Evolutionary conservation across 345 rosid genomes (phyloP).

Genomic region (Brassica cretica): DNA sequence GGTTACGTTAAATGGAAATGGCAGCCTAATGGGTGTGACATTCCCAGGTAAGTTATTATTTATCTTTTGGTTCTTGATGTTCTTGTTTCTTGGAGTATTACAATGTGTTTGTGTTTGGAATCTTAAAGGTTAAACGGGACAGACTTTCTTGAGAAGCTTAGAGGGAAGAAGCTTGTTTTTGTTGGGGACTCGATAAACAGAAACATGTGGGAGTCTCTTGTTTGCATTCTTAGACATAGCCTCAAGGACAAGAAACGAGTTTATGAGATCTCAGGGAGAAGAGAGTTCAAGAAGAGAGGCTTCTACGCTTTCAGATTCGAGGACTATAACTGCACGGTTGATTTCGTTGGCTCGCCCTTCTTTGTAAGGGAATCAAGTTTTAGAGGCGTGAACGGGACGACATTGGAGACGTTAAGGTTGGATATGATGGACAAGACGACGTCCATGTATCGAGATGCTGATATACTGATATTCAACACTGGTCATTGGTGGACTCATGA

Average conservation of each 20-base stretch:
- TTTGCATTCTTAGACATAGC: conserved; percentile 74
- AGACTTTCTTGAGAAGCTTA: conserved; percentile 72
- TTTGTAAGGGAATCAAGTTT: conserved; percentile 79
- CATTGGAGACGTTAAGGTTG: conserved; percentile 70
- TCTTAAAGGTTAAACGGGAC: conserved; percentile 64
- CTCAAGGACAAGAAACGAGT: conserved; percentile 65
- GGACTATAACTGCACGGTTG: conserved; percentile 86
- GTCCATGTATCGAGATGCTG: conserved; percentile 72
- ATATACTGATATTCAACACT: conserved; percentile 75
- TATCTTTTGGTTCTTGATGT: background rate
- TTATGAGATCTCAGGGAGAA: conserved; percentile 71
- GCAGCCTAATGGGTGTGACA: conserved; percentile 75
- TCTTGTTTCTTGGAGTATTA: conserved; percentile 9
- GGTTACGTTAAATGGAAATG: conserved; percentile 76
- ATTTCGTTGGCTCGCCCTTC: conserved; percentile 78
- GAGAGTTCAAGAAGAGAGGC: conserved; percentile 77
- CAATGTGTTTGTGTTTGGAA: conserved; percentile 7
- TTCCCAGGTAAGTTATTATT: conserved; percentile 19
- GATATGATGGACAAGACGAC: conserved; percentile 81
- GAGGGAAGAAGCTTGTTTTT: conserved; percentile 81
- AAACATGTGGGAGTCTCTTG: conserved; percentile 96
- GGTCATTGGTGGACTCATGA: conserved; percentile 99
- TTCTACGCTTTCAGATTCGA: conserved; percentile 81
- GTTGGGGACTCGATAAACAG: conserved; percentile 87
- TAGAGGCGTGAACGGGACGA: conserved; percentile 50